Percentiles rank a stretch among this genome's conserved stretches.
phyloP scores from a whole-genome alignment of 306 rosid genomes.

The Casuarina equisetifolia region DNA sequence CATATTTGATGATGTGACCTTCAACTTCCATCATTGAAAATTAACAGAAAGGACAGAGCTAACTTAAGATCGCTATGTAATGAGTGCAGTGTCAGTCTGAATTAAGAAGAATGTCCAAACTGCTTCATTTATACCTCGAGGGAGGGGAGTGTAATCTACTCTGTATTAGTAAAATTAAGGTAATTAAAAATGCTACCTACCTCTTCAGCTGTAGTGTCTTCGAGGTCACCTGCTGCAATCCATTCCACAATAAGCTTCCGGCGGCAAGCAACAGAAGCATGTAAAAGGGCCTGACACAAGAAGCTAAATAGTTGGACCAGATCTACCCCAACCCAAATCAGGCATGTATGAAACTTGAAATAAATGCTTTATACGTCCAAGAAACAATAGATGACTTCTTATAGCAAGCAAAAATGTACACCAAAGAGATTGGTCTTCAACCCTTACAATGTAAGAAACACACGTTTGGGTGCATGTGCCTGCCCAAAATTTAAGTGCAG shows the following conservation, averaged over 20 bases:
- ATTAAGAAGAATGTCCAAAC: background rate
- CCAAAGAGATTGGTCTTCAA: background rate
- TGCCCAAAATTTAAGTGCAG: background rate
- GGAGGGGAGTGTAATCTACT: background rate
- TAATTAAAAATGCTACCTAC: slow-evolving; percentile 37
- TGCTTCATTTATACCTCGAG: background rate
- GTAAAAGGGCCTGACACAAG: slow-evolving; percentile 70
- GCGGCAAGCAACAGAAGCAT: slow-evolving; percentile 67
- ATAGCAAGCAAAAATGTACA: background rate
- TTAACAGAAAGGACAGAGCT: background rate
- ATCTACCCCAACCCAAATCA: background rate
- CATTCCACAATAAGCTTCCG: slow-evolving; percentile 71
- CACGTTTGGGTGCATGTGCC: background rate
- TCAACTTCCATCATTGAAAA: too few relatives aligned
- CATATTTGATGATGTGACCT: too few relatives aligned
- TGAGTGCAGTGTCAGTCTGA: background rate
- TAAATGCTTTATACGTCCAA: background rate
- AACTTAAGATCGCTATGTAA: too few relatives aligned
- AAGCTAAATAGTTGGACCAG: slow-evolving; percentile 26
- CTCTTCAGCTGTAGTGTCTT: slow-evolving; percentile 53
- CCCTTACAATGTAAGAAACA: background rate
- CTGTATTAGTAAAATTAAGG: background rate
- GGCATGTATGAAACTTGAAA: background rate
- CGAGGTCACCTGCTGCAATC: slow-evolving; percentile 86
- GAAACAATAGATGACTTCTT: too few relatives aligned